Evolutionary conservation across 164 flowering plant genomes (phyloP).

Genomic region (Kingdonia uniflora): DNA sequence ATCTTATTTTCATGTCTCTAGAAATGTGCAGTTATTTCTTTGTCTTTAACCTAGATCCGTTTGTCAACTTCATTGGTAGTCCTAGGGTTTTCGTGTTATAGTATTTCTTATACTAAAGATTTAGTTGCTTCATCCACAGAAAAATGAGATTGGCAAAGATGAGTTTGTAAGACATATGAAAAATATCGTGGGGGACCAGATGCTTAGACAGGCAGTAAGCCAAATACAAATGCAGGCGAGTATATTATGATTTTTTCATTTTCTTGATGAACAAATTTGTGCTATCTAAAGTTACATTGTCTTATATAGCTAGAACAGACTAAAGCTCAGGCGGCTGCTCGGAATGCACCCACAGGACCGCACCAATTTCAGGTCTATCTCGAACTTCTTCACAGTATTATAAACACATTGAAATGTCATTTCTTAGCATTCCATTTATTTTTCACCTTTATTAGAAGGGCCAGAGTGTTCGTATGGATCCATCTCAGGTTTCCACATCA

Average conservation of each 20-base stretch:
- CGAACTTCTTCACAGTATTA: background rate
- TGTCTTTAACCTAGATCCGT: background rate
- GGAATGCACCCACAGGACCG: constrained; percentile 24
- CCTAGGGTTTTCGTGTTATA: background rate
- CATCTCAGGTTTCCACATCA: constrained; percentile 21
- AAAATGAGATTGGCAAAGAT: constrained; percentile 70
- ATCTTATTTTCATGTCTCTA: no score
- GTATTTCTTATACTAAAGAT: background rate
- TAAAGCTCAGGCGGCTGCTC: constrained; percentile 24
- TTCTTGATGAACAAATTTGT: background rate
- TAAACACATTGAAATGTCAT: background rate
- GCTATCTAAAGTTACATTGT: background rate
- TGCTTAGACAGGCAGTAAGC: constrained; percentile 68
- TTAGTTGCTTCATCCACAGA: constrained; percentile 26
- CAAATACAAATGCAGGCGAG: constrained; percentile 64
- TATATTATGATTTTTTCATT: background rate
- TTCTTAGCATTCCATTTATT: constrained; percentile 13
- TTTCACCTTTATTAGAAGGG: constrained; percentile 31
- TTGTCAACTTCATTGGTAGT: background rate
- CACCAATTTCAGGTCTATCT: constrained; percentile 22
- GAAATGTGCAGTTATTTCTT: no score
- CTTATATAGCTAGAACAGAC: constrained; percentile 8
- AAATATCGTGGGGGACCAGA: constrained; percentile 78
- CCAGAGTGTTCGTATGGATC: constrained; percentile 18
- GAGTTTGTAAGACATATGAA: constrained; percentile 67